Base-by-base conservation (phyloP, 441 rosid genomes). In the Populus tomentosa region DNA sequence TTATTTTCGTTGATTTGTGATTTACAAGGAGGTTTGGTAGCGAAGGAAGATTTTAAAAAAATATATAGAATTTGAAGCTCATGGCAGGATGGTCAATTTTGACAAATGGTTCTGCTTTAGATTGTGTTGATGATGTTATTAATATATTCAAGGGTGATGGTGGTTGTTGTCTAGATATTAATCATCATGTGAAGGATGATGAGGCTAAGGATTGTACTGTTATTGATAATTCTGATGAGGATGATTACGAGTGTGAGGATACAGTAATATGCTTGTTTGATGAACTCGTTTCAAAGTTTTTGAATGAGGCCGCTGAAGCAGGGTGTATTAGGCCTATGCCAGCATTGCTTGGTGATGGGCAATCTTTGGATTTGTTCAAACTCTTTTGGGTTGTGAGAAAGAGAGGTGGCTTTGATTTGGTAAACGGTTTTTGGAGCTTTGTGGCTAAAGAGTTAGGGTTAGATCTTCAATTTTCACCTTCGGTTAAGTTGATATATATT, bases 1-100 rank as follows among this genome's bases (percentile, higher is more conserved):
- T 18, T 10, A 6, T 24, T 16, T 53, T 32, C 66, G 32, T 75
- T 64, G 24, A 50, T 24, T 50, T 38, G 38, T 62, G 23, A 70
- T 50, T 63, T 71, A 38, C 13, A 23, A 50, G 59, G 26, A 53
- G 67, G 67, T 28, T 53, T 28, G 18, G 18, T 46, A 46, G 16
- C n/a, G 70, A 16, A 28, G 21, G 28, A 35, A 38, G 35, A 9
- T 24, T 30, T 33, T 42, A 24, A 14, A 33, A 23, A 50, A 40
- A 35, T 33, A n/a, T 35, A 61, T 32, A 40, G 24, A 76, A 68
- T 77, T 80, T 79, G n/a, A 75, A 75, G 80, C 80, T 84, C 75
- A 89, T 90, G 92, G 90, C 88, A 79, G 84, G 92, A 82, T 89
- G 90, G 87, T 84, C 88, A 59, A 79, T 68, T 80, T 79, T 84